These are phyloP conservation scores for Asclepias syriaca DNA, from an alignment of 257 asterid species.

Conservation along the genomic window DNA sequence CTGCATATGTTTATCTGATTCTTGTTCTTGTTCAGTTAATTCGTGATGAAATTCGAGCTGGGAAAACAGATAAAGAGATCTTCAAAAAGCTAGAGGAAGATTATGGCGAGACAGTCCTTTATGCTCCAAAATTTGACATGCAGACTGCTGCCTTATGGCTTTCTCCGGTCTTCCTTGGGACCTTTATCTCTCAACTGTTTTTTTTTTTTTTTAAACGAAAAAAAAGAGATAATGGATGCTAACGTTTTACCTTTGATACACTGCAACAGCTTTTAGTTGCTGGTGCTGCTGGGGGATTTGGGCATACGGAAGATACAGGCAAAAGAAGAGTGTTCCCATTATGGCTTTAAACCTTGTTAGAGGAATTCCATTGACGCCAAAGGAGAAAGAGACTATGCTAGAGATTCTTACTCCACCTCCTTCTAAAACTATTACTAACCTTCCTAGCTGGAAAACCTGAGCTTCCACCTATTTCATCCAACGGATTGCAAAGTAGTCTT, in stretches of 20 bases:
- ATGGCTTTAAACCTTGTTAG: slow-evolving; percentile 85
- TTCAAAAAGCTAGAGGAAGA: slow-evolving; percentile 80
- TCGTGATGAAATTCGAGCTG: slow-evolving; percentile 66
- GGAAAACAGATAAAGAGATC: slow-evolving; percentile 83
- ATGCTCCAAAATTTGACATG: slow-evolving; percentile 80
- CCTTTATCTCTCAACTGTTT: not conserved
- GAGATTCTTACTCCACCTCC: slow-evolving; percentile 88
- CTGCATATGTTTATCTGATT: not conserved
- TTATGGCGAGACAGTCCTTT: slow-evolving; percentile 88
- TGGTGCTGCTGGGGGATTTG: slow-evolving; percentile 79
- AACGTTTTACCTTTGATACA: slow-evolving; percentile 5
- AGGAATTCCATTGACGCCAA: slow-evolving; percentile 79
- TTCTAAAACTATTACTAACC: slow-evolving; percentile 27
- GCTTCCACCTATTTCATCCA: slow-evolving; percentile 8
- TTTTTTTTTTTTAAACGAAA: not conserved
- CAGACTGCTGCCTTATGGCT: slow-evolving; percentile 96
- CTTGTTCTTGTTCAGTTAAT: slow-evolving; percentile 41
- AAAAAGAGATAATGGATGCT: slow-evolving; percentile 3
- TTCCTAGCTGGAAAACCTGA: slow-evolving; percentile 64
- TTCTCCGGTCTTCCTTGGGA: slow-evolving; percentile 58
- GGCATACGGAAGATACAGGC: slow-evolving; percentile 71
- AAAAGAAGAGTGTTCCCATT: slow-evolving; percentile 68
- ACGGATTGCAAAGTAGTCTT: not conserved
- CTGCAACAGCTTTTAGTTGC: slow-evolving; percentile 56
- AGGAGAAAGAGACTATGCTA: slow-evolving; percentile 78